A percentile compares a stretch with the other conserved stretches of the same genome.
These are phyloP conservation scores for Pestalotiopsis sp. DNA, from an alignment of 2,329 filamentous ascomycete species.

Conservation along the genomic window DNA sequence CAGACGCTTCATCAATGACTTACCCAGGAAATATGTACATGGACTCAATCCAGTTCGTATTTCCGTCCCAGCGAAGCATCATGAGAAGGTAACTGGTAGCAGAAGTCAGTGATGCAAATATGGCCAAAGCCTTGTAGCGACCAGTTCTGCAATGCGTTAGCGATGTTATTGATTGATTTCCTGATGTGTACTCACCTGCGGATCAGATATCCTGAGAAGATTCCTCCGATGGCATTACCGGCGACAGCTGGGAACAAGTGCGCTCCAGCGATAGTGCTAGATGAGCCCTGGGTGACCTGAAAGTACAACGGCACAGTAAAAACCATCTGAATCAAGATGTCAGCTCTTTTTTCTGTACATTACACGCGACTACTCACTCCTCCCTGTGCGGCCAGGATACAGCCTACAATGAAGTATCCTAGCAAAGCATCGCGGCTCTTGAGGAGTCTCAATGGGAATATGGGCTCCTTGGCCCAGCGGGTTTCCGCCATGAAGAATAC, in stretches of 20 bases:
- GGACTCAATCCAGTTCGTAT: constrained; percentile 57
- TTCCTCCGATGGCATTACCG: background rate
- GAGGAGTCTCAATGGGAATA: background rate
- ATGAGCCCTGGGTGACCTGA: background rate
- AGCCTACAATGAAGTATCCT: background rate
- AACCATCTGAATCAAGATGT: background rate
- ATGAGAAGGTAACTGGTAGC: constrained; percentile 55
- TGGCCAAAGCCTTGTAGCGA: constrained; percentile 57
- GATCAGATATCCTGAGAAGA: background rate
- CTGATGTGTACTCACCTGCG: constrained; percentile 26
- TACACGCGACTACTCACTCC: background rate
- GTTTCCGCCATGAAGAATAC: background rate
- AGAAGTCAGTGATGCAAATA: constrained; percentile 52
- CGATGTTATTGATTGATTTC: background rate
- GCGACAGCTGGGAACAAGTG: background rate
- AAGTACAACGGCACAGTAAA: background rate
- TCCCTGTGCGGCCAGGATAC: background rate
- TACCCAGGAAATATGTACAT: constrained; percentile 28
- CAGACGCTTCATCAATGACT: background rate
- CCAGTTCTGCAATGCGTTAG: constrained; percentile 45
- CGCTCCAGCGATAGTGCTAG: background rate
- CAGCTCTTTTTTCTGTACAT: background rate
- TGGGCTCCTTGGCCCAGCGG: background rate
- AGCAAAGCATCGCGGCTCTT: background rate
- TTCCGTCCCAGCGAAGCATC: constrained; percentile 59